phyloP scores from a whole-genome alignment of 495 filamentous ascomycete genomes.

The Penicillium roqueforti region DNA sequence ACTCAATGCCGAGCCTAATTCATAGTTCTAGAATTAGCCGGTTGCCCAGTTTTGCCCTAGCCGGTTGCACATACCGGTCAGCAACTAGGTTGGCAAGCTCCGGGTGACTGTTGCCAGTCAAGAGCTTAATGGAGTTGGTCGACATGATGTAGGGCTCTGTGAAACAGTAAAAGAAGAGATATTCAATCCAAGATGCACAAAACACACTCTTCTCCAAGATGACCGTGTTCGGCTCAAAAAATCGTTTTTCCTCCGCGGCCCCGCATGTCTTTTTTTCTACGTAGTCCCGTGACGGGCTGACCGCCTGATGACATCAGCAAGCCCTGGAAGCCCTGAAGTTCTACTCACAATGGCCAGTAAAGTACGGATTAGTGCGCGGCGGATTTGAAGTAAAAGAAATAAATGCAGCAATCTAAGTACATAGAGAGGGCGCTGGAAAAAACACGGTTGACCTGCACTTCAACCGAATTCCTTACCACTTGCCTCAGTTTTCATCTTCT shows the following conservation, averaged over 20 bases:
- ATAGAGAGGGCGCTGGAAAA: conserved; percentile 8
- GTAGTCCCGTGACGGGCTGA: conserved; percentile 14
- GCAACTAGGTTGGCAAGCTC: conserved; percentile 84
- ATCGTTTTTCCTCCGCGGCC: conserved; percentile 11
- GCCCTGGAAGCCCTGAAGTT: too few relatives aligned
- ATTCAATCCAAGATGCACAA: not conserved
- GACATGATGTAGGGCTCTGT: conserved; percentile 48
- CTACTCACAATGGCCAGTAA: not conserved
- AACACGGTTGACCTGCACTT: conserved; percentile 45
- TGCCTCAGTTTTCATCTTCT: conserved; percentile 15
- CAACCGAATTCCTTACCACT: conserved; percentile 22
- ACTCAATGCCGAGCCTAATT: conserved; percentile 80
- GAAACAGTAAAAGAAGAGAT: not conserved
- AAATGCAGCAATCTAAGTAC: conserved; percentile 30
- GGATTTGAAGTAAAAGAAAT: conserved; percentile 8
- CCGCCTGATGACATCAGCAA: conserved; percentile 24
- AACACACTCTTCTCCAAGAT: conserved; percentile 2
- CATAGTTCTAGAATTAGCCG: conserved; percentile 5
- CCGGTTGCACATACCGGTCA: conserved; percentile 61
- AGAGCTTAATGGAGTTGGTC: conserved; percentile 89
- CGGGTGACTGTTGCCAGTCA: conserved; percentile 95
- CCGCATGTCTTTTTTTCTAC: conserved; percentile 9
- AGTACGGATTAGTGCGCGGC: not conserved
- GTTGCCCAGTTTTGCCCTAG: not conserved
- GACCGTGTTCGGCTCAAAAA: conserved; percentile 11